Base-by-base conservation (phyloP, 2,329 filamentous ascomycete genomes). In the Metarhizium sp. region DNA sequence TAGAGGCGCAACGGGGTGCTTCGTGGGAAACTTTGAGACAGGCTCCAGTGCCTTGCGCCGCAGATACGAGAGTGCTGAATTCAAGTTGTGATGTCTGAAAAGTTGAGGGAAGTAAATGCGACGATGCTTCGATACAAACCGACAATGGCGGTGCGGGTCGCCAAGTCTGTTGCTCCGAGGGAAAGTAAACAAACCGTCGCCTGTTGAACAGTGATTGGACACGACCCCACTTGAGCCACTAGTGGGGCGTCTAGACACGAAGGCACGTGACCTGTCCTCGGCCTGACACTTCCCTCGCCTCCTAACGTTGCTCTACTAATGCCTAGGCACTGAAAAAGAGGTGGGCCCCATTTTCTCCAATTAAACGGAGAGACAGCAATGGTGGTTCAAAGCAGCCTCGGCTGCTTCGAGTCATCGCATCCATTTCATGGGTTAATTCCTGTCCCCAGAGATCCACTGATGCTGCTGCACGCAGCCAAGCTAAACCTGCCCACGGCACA, bases 121-220 rank as follows among this genome's bases (percentile, higher is more conserved):
- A 20, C 20, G 20, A 25, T 25, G 20, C 20, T 25, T 25, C 2
- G 20, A 25, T 7, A 47, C 20, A 47, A 47, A 13, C n/a, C 25
- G 25, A 29, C 25, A 16, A 50, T 49, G 34, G 32, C 10, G 32
- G 6, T 49, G 29, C 18, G 16, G 45, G 58, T 55, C 49, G 55
- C 56, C 51, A 53, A 60, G 53, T 59, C 59, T 60, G 72, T 74
- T 74, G 71, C 71, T 66, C 55, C 60, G 71, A 58, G 51, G 55
- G 65, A 69, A 73, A 74, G 72, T 74, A 74, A 74, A 74, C 72
- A 74, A 74, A 72, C 53, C 32, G 51, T 32, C 43, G 32, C 6
- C 14, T 25, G 36, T 6, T 51, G 2, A 32, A 16, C 30, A 4
- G 13, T 67, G 61, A 69, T 70, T 70, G 67, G 68, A 20, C 14